Base-by-base conservation (phyloP, 1,284 basidiomycete species). In the Trichosporon faecale region DNA sequence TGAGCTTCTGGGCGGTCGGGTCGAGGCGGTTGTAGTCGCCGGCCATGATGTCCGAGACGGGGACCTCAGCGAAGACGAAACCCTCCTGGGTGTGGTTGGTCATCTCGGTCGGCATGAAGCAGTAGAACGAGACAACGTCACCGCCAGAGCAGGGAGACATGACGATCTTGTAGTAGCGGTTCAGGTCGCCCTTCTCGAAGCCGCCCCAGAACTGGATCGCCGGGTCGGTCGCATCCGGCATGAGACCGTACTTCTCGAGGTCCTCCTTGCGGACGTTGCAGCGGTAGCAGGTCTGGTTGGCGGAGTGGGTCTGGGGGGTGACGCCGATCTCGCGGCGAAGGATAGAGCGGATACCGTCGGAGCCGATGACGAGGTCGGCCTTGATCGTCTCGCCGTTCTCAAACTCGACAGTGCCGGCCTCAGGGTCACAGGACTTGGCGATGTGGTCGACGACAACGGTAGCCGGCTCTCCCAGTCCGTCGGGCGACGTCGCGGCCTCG, bases 181-280 rank as follows among this genome's bases (percentile, higher is more conserved):
- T 72, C 27, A 76, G 70, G 65, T 75, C 75, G 68, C 76, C 76
- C 72, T 76, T 77, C 68, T 73, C 68, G 69, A 74, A 76, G 9
- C 83, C 83, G 25, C 83, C 83, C 83, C 83, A 84, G 78, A 81
- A 84, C 73, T 84, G 82, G 52, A 80, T 82, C 14, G 81, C 79
- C 14, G 79, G 80, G 65, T 78, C 77, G 23, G 77, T 74, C 37
- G 83, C 79, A 71, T 81, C 80, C 31, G 75, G 68, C 67, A 74
- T 79, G 31, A 84, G 75, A 18, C 83, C 83, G 23, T 80, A 76
- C 66, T 76, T 74, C 63, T 81, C 76, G 61, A 83, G 76, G 35
- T 80, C 75, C 11, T 74, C 66, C 31, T 72, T 74, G 49, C 70
- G 64, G 37, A 84, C 82, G 75, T 84, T 84, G 78, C 80, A 82